phyloP scores from a whole-genome alignment of 495 filamentous ascomycete genomes.

The Echria macrotheca region DNA sequence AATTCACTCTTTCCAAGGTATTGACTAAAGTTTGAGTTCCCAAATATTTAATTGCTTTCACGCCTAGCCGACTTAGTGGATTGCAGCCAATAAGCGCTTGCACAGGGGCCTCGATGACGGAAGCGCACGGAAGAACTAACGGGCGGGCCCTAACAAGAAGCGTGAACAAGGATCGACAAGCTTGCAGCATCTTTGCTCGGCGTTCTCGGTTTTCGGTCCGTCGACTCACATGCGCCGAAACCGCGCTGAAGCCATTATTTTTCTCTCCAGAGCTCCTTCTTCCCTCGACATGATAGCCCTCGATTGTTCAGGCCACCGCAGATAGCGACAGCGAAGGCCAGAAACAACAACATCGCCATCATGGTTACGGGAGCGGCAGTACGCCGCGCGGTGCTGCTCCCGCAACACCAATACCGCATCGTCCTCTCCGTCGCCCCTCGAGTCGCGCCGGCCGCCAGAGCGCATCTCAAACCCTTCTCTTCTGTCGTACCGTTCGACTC shows the following conservation, averaged over 20 bases:
- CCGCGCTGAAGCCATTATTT: no score
- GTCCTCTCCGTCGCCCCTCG: background rate
- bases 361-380: constrained; percentile 34
- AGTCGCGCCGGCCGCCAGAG: background rate
- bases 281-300: constrained; percentile 24
- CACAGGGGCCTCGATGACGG: constrained; percentile 10
- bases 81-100: no score
- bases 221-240: constrained; percentile 10
- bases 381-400: constrained; percentile 32
- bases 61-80: no score
- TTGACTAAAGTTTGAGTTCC: no score
- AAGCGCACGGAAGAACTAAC: constrained; percentile 4
- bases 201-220: background rate
- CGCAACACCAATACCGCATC: constrained; percentile 29
- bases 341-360: constrained; percentile 2
- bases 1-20: no score
- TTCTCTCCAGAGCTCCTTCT: no score
- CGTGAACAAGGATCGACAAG: constrained; percentile 2
- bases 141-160: constrained; percentile 7
- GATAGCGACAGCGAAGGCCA: constrained; percentile 13
- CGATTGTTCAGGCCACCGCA: no score
- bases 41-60: no score
- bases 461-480: background rate
- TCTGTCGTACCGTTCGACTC: no score
- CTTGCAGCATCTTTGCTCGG: constrained; percentile 4